A percentile compares a stretch with the other conserved stretches of the same genome.
These are phyloP conservation scores for Aspergillus conjunctus DNA, from an alignment of 495 filamentous ascomycete species.

Conservation along the genomic window DNA sequence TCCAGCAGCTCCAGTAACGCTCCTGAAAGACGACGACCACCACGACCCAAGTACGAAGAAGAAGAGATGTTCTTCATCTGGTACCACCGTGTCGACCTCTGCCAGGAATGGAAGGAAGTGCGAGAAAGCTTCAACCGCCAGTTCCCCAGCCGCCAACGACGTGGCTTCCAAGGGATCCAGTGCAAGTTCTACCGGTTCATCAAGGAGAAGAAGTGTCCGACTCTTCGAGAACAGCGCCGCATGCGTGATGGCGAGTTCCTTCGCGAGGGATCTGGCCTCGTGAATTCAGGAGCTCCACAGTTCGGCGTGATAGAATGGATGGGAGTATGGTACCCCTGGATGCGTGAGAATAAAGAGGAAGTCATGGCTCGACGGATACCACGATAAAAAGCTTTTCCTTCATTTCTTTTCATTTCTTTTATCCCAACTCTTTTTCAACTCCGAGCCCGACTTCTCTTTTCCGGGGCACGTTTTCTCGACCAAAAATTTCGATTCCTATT, in stretches of 20 bases:
- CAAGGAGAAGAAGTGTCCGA: slow-evolving; percentile 50
- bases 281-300: slow-evolving; percentile 25
- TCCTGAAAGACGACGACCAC: slow-evolving; percentile 44
- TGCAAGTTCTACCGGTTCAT: slow-evolving; percentile 59
- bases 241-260: slow-evolving; percentile 50
- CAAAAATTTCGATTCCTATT: slow-evolving; percentile 1
- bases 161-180: slow-evolving; percentile 54
- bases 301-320: slow-evolving; percentile 46
- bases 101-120: slow-evolving; percentile 55
- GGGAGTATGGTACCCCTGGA: slow-evolving; percentile 49
- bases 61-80: slow-evolving; percentile 60
- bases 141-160: slow-evolving; percentile 46
- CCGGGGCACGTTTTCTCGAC: background rate
- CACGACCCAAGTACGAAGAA: slow-evolving; percentile 52
- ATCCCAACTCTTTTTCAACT: background rate
- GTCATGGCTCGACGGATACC: slow-evolving; percentile 21
- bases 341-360: slow-evolving; percentile 35
- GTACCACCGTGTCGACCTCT: slow-evolving; percentile 57
- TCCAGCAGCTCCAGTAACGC: slow-evolving; percentile 45
- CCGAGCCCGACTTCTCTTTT: background rate
- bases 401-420: slow-evolving; percentile 4
- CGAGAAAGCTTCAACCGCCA: slow-evolving; percentile 52
- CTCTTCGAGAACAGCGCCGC: slow-evolving; percentile 46
- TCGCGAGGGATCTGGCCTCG: slow-evolving; percentile 30
- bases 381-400: slow-evolving; percentile 9